Evolutionary conservation across 2,329 filamentous ascomycete species (phyloP).

Genomic region (Colletotrichum incanum): DNA sequence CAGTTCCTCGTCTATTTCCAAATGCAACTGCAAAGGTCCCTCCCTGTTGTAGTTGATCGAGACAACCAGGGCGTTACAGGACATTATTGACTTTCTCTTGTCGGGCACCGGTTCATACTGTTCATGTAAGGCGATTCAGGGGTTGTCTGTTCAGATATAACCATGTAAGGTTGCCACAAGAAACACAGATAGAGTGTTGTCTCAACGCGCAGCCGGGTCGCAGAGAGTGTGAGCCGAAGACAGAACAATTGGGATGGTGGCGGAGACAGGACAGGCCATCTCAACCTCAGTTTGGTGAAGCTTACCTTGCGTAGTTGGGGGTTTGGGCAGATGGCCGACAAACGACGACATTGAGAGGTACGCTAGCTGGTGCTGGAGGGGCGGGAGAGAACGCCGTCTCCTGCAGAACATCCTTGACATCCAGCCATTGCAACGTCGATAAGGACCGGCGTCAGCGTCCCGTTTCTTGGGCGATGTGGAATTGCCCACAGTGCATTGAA

Average conservation of each 20-base stretch:
- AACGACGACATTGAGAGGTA: neutral
- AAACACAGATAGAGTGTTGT: neutral
- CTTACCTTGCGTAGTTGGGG: neutral
- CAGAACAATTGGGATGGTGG: slow-evolving; percentile 4
- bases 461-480: slow-evolving; percentile 25
- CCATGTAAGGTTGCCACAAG: slow-evolving; percentile 8
- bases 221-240: neutral
- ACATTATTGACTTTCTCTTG: neutral
- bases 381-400: slow-evolving; percentile 40
- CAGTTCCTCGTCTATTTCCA: no score
- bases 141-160: neutral
- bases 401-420: slow-evolving; percentile 40
- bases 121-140: neutral
- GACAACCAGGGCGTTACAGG: neutral
- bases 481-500: slow-evolving; percentile 41
- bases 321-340: neutral
- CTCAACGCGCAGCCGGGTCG: neutral
- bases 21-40: no score
- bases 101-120: neutral
- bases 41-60: no score
- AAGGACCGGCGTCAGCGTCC: slow-evolving; percentile 24
- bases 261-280: neutral
- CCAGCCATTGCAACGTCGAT: slow-evolving; percentile 33
- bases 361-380: slow-evolving; percentile 34
- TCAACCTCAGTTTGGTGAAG: neutral